Percentiles rank a stretch among this genome's conserved stretches.
Evolutionary conservation across 345 rosid genomes (phyloP).

Genomic region (Erodium maritimum): DNA sequence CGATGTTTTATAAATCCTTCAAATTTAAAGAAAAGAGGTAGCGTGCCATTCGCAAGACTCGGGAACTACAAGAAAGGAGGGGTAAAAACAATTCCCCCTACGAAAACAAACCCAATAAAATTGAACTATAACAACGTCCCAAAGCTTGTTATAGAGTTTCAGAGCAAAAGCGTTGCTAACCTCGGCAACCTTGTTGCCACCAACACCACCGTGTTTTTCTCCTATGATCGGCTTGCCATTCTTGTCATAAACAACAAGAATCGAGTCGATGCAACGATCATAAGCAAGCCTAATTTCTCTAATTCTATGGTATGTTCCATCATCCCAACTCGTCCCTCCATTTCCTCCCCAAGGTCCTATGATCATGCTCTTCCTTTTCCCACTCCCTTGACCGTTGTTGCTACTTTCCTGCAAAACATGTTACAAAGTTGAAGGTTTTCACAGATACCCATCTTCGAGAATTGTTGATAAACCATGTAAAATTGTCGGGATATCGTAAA

Average conservation of each 20-base stretch:
- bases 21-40: no score
- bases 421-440: background rate
- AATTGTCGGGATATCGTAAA: background rate
- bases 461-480: background rate
- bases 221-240: conserved; percentile 40
- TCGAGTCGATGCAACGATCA: conserved; percentile 62
- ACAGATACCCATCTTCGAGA: no score
- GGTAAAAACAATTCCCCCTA: no score
- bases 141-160: no score
- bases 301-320: conserved; percentile 52
- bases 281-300: conserved; percentile 48
- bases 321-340: conserved; percentile 67
- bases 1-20: no score
- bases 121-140: no score
- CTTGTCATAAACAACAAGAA: conserved; percentile 44
- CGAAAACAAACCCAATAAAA: no score
- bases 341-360: conserved; percentile 83
- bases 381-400: conserved; percentile 11
- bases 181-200: conserved; percentile 45
- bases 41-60: no score
- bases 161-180: conserved; percentile 23
- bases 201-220: conserved; percentile 62
- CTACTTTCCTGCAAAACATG: conserved; percentile 15
- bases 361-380: conserved; percentile 21
- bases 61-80: no score